Evolutionary conservation across 2,329 filamentous ascomycete genomes (phyloP), one percentile per base, ranked within the genome.

Genomic region (Monosporascus sp.): DNA sequence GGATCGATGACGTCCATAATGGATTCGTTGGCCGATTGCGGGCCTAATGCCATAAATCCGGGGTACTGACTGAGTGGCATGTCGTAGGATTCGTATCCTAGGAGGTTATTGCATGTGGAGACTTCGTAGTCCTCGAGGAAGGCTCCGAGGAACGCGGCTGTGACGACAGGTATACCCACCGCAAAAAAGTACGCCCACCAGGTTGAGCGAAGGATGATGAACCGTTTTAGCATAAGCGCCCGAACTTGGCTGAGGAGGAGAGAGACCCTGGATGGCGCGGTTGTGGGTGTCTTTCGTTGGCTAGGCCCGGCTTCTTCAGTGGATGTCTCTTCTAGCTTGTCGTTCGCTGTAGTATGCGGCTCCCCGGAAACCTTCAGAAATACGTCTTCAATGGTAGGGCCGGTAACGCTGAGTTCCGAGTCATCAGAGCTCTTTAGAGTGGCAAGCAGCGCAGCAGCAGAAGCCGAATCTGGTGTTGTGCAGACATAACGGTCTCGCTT

Each of bases 351-450:
- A 3, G 54, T 54, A 18, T 63, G 60, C 2, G 61, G 73, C 61
- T 86, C 82, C 57, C 82, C 79, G 0, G 83, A 81, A 34, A 86
- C 73, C 51, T 82, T 83, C 11, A 88, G 70, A 65, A 88, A 87
- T 0, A 86, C 83, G 54, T 86, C 83, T 61, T 87, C 84, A 22
- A 88, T 81, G 0, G 82, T 85, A 3, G 84, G 84, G 1, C 83
- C 84, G 51, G 79, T 80, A 55, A 86, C 79, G 52, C 83, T 80
- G 58, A 85, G 84, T 48, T 85, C 79, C 34, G 74, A 73, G 39
- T 85, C 70, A 1, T 77, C 78, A 15, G 77, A 68, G 14, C 72
- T 67, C 59, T 85, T 78, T 8, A 87, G 68, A 27, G 73, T 67
- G 8, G 72, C 68, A n/a, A 85, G 74, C 46, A 84, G 78, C 0